phyloP scores from a whole-genome alignment of 1,139 yeast species.

The Spencermartinsiella ligniputridi region DNA sequence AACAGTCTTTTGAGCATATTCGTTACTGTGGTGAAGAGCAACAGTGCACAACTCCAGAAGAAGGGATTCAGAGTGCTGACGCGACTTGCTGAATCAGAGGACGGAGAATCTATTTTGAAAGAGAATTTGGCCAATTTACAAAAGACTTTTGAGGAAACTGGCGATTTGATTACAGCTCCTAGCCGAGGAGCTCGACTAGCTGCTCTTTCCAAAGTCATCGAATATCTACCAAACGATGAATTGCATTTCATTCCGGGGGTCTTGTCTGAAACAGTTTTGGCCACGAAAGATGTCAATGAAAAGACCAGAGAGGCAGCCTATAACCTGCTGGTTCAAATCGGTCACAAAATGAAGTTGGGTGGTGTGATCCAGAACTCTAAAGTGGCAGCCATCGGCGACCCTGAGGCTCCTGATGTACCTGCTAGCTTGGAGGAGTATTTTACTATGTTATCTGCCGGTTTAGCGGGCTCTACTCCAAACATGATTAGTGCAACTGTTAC shows the following conservation, averaged over 20 bases:
- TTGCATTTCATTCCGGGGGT: slow-evolving; percentile 75
- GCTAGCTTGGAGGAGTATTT: slow-evolving; percentile 79
- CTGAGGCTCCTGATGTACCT: slow-evolving; percentile 51
- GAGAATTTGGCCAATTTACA: slow-evolving; percentile 57
- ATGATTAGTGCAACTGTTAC: slow-evolving; percentile 96
- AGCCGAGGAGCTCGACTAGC: slow-evolving; percentile 78
- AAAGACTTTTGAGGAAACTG: slow-evolving; percentile 52
- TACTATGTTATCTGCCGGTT: slow-evolving; percentile 93
- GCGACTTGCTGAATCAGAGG: slow-evolving; percentile 62
- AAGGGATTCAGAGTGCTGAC: slow-evolving; percentile 81
- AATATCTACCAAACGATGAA: slow-evolving; percentile 56
- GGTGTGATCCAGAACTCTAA: slow-evolving; percentile 61
- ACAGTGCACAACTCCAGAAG: slow-evolving; percentile 71
- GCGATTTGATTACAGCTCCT: slow-evolving; percentile 60
- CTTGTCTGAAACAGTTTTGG: slow-evolving; percentile 81
- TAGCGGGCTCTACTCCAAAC: slow-evolving; percentile 89
- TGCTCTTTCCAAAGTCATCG: slow-evolving; percentile 59
- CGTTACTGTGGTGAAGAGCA: slow-evolving; percentile 57
- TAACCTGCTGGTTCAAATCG: slow-evolving; percentile 74
- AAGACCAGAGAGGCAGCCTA: slow-evolving; percentile 83
- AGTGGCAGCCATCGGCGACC: slow-evolving; percentile 64
- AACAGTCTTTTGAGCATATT: slow-evolving; percentile 75
- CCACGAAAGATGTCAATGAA: slow-evolving; percentile 92
- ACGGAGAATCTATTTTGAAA: slow-evolving; percentile 49
- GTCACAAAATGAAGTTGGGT: slow-evolving; percentile 68